phyloP scores from a whole-genome alignment of 257 asterid genomes.

The Oldenlandia corymbosa region DNA sequence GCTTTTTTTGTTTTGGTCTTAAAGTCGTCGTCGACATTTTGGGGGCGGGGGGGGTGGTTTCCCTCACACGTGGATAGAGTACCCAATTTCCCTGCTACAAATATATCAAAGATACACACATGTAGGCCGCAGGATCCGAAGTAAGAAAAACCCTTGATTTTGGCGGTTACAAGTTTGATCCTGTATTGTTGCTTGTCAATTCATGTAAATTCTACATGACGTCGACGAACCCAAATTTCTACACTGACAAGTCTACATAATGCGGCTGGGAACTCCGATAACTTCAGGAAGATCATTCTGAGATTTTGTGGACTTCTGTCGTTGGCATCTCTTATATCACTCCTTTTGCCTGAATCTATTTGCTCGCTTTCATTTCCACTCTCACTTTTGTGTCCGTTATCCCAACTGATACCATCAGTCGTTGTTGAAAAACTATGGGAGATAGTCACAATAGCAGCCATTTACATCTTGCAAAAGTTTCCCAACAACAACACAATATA shows the following conservation, averaged over 20 bases:
- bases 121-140: too few relatives aligned
- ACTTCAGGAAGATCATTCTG: background rate
- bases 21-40: too few relatives aligned
- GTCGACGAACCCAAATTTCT: background rate
- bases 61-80: too few relatives aligned
- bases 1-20: too few relatives aligned
- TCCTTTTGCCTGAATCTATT: background rate
- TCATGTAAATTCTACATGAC: background rate
- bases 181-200: background rate
- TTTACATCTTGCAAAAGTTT: too few relatives aligned
- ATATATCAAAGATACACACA: too few relatives aligned
- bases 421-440: background rate
- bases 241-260: background rate
- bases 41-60: too few relatives aligned
- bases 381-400: background rate
- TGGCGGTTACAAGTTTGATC: background rate
- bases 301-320: background rate
- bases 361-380: constrained; percentile 2
- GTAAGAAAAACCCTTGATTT: background rate
- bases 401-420: background rate
- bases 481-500: too few relatives aligned
- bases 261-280: too few relatives aligned
- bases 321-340: background rate
- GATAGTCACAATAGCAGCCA: background rate
- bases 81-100: too few relatives aligned